Conservation (phyloP, 2,329 filamentous ascomycete genomes). For the Trichoderma sp. region DNA sequence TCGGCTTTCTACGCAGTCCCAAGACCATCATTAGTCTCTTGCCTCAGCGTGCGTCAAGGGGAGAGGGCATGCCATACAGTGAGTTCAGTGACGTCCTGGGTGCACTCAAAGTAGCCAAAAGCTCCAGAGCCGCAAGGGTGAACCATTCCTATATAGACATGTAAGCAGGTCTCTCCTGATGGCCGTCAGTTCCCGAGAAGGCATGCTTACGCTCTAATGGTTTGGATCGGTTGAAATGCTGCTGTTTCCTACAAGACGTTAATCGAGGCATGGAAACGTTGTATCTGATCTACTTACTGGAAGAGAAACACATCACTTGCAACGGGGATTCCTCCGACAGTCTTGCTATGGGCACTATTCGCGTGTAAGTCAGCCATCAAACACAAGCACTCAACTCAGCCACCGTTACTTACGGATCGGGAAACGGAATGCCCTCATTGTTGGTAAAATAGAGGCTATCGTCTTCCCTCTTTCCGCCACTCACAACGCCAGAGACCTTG, state of each 20-base stretch:
- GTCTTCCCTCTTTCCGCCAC: constrained; percentile 14
- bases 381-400: background rate
- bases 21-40: background rate
- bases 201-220: background rate
- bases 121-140: constrained; percentile 18
- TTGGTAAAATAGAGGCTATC: constrained; percentile 22
- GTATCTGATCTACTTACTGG: background rate
- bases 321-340: constrained; percentile 4
- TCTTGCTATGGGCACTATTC: background rate
- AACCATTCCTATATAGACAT: background rate
- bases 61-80: background rate
- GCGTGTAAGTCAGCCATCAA: background rate
- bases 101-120: constrained; percentile 14
- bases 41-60: no score
- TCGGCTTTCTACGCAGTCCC: constrained; percentile 40
- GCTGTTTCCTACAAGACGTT: background rate
- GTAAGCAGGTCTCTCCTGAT: background rate
- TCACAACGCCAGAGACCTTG: constrained; percentile 13
- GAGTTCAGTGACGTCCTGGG: constrained; percentile 11
- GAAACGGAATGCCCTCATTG: constrained; percentile 24
- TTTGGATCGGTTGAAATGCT: constrained; percentile 4
- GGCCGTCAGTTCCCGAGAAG: background rate
- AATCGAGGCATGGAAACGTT: background rate
- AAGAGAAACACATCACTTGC: constrained; percentile 13
- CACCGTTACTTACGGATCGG: constrained; percentile 15